phyloP scores from a whole-genome alignment of 2,329 filamentous ascomycete genomes.

The Paracorniculantispora psalliotae region DNA sequence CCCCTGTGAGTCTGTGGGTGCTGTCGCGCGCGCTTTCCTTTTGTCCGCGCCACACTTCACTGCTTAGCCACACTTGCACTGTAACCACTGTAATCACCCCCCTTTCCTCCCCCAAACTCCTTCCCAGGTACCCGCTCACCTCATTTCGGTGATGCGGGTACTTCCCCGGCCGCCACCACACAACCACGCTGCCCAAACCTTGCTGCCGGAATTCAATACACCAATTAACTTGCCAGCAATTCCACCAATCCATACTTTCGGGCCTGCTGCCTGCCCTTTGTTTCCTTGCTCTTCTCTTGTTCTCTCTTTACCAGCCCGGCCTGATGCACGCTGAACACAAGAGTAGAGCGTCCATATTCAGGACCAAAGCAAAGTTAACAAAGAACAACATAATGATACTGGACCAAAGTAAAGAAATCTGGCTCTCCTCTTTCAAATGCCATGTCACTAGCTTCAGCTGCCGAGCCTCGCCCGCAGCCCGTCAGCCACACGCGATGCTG shows the following conservation, averaged over 20 bases:
- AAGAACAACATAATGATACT: too few species aligned
- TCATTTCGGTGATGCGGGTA: constrained; percentile 5
- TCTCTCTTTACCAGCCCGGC: background rate
- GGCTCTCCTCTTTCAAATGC: background rate
- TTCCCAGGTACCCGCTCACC: background rate
- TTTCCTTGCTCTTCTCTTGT: background rate
- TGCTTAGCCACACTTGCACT: background rate
- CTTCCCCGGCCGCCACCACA: background rate
- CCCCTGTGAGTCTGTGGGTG: too few species aligned
- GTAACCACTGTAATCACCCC: background rate
- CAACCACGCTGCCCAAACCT: background rate
- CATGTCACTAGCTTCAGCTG: background rate
- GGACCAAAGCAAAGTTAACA: too few species aligned
- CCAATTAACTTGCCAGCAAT: background rate
- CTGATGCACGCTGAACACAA: background rate
- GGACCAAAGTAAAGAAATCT: background rate
- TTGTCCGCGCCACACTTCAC: background rate
- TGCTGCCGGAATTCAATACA: background rate
- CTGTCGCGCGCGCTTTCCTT: background rate
- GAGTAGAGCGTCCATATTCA: too few species aligned
- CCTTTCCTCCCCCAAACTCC: background rate
- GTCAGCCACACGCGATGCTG: constrained; percentile 3
- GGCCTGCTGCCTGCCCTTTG: background rate
- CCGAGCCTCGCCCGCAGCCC: background rate
- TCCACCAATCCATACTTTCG: background rate